phyloP scores from a whole-genome alignment of 2,329 filamentous ascomycete species.

The Neophaeococcomyces aloes region DNA sequence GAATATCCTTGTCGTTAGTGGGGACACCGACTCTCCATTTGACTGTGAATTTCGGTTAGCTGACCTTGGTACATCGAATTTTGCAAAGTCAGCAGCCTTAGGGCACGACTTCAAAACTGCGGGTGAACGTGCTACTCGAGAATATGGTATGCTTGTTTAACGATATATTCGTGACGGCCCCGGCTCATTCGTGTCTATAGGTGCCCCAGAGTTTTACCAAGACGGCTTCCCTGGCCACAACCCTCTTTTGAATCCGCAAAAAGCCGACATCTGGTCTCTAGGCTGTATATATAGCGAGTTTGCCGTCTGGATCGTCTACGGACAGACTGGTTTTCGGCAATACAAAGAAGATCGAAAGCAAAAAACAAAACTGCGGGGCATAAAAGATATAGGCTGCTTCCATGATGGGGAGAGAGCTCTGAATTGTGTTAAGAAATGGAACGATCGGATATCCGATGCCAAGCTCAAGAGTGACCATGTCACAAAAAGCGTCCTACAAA shows the following conservation, averaged over 20 bases:
- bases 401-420: slow-evolving; percentile 24
- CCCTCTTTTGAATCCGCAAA: slow-evolving; percentile 9
- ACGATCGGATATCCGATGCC: slow-evolving; percentile 11
- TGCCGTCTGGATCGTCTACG: slow-evolving; percentile 21
- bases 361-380: slow-evolving; percentile 13
- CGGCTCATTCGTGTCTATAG: slow-evolving; percentile 17
- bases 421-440: slow-evolving; percentile 20
- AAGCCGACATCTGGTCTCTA: slow-evolving; percentile 27
- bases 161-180: neutral
- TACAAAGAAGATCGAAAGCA: slow-evolving; percentile 19
- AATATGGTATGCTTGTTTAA: slow-evolving; percentile 3
- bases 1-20: slow-evolving; percentile 25
- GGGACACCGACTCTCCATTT: slow-evolving; percentile 10
- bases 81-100: slow-evolving; percentile 2
- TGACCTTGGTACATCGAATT: slow-evolving; percentile 23
- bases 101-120: slow-evolving; percentile 2
- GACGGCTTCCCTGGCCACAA: slow-evolving; percentile 6
- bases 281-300: slow-evolving; percentile 27
- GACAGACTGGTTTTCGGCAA: slow-evolving; percentile 9
- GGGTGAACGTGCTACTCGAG: slow-evolving; percentile 3
- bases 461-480: slow-evolving; percentile 20
- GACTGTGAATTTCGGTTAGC: slow-evolving; percentile 25
- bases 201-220: slow-evolving; percentile 25
- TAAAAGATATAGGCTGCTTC: slow-evolving; percentile 22
- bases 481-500: slow-evolving; percentile 10